These are phyloP conservation scores for Xylaria cubensis DNA, from an alignment of 495 filamentous ascomycete species.

Conservation along the genomic window DNA sequence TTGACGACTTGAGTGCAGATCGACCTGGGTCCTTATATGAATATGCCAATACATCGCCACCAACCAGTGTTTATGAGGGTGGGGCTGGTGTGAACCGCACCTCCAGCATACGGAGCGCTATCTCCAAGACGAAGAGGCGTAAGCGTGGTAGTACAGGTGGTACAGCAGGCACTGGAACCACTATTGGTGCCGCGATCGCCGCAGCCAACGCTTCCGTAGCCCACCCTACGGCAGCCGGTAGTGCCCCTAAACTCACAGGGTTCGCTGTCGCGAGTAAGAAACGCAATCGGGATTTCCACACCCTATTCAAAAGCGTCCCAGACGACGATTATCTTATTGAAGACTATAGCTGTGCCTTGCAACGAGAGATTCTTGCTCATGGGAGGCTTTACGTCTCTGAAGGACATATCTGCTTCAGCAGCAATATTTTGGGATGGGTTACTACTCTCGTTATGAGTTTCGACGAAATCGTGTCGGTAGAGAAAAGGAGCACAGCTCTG, in stretches of 20 bases:
- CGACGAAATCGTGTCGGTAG: conserved; percentile 94
- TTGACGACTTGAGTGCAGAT: conserved; percentile 40
- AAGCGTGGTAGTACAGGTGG: conserved; percentile 81
- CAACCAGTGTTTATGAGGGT: conserved; percentile 71
- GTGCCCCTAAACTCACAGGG: conserved; percentile 80
- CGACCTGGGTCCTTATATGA: conserved; percentile 55
- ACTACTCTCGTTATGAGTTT: conserved; percentile 98
- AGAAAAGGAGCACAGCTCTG: conserved; percentile 95
- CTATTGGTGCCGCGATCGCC: conserved; percentile 71
- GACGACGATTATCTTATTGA: conserved; percentile 98
- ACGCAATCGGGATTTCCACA: conserved; percentile 94
- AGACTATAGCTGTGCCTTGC: conserved; percentile 95
- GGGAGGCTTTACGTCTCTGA: conserved; percentile 96
- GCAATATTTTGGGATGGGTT: conserved; percentile 97
- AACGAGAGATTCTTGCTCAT: conserved; percentile 94
- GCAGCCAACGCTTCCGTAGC: conserved; percentile 69
- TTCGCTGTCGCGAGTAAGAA: conserved; percentile 97
- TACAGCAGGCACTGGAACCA: conserved; percentile 44
- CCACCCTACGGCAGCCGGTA: conserved; percentile 62
- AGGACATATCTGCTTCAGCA: conserved; percentile 97
- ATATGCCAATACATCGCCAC: conserved; percentile 62
- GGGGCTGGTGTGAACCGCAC: conserved; percentile 71
- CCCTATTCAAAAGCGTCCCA: conserved; percentile 91
- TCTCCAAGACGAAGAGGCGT: conserved; percentile 63
- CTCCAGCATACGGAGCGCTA: conserved; percentile 82